A percentile compares a stretch with the other conserved stretches of the same genome.
Conservation (phyloP, 2,329 filamentous ascomycete species). For the Xylaria arbuscula region DNA sequence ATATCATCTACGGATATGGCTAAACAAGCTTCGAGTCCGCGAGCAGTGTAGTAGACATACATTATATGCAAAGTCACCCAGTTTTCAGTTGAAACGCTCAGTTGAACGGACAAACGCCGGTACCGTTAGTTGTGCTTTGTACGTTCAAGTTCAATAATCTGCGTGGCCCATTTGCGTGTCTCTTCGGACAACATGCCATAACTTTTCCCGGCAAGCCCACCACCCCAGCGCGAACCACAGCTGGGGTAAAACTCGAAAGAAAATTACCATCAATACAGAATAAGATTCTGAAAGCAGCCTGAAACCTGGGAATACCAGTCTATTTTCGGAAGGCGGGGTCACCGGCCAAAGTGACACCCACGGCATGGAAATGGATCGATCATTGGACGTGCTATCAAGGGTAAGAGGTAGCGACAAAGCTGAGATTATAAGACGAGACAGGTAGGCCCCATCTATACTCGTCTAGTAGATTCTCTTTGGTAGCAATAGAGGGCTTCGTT, state of each 20-base stretch:
- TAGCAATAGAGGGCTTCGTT: constrained; percentile 26
- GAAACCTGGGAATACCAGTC: constrained; percentile 50
- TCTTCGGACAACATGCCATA: constrained; percentile 41
- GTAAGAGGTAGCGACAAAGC: constrained; percentile 25
- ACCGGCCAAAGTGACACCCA: constrained; percentile 46
- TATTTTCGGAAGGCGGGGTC: constrained; percentile 47
- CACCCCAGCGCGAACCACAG: constrained; percentile 42
- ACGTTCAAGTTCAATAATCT: constrained; percentile 40
- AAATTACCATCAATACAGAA: constrained; percentile 52
- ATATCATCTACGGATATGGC: constrained; percentile 15
- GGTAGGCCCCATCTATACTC: constrained; percentile 27
- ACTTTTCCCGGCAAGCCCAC: constrained; percentile 40
- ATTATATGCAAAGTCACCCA: constrained; percentile 45
- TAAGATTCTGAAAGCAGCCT: constrained; percentile 50
- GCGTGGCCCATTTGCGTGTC: constrained; percentile 39
- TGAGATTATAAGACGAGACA: constrained; percentile 28
- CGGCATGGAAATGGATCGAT: constrained; percentile 47
- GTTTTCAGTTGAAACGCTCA: constrained; percentile 43
- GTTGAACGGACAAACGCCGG: constrained; percentile 37
- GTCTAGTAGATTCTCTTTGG: constrained; percentile 26
- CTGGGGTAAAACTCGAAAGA: constrained; percentile 47
- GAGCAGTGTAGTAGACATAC: constrained; percentile 38
- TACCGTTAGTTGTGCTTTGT: constrained; percentile 41
- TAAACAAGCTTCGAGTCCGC: constrained; percentile 16
- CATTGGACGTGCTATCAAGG: constrained; percentile 31